Evolutionary conservation across 2,329 filamentous ascomycete genomes (phyloP), one percentile per base, ranked within the genome.

Genomic region (Cordyceps tenuipes): DNA sequence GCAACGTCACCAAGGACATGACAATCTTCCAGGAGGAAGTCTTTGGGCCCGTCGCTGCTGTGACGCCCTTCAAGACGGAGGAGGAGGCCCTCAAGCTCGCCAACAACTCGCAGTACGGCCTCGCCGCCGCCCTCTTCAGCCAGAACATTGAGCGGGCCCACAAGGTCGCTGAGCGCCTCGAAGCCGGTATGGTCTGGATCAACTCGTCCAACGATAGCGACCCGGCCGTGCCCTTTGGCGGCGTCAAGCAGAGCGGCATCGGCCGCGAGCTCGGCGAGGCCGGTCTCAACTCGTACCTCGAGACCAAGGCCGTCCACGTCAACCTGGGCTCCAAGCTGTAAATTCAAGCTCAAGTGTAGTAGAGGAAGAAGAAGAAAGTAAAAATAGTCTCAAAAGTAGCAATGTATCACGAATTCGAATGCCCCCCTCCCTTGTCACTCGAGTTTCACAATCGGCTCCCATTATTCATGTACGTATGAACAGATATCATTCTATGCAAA

Each of bases 101-200:
- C 17, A 79, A 79, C 48, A 71, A 85, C 67, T 82, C 81, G 0
- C 80, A 77, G 0, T 87, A 86, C 64, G 85, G 84, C 1, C 76
- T 88, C 0, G 84, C 81, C 2, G 79, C 80, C 9, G 81, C 84
- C 0, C 71, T 89, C 2, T 88, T 88, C 65, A 87, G 80, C 0
- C 75, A 80, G 60, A 79, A 86, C 66, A 75, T 87, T 55, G 77
- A 75, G 59, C 71, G 72, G 31, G 73, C 77, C 3, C 78, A 80
- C 63, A 73, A 74, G 13, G 74, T 79, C 0, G 77, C 82, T 5
- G 79, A 79, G 62, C 78, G 79, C 17, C 81, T 88, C 56, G 82
- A 87, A 69, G 78, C 83, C 1, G 85, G 85, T 34, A 80, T 79
- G 76, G 77, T 80, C 13, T 81, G 77, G 78, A 75, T 81, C 62